phyloP scores from a whole-genome alignment of 2,329 filamentous ascomycete species.

The Canariomyces notabilis region DNA sequence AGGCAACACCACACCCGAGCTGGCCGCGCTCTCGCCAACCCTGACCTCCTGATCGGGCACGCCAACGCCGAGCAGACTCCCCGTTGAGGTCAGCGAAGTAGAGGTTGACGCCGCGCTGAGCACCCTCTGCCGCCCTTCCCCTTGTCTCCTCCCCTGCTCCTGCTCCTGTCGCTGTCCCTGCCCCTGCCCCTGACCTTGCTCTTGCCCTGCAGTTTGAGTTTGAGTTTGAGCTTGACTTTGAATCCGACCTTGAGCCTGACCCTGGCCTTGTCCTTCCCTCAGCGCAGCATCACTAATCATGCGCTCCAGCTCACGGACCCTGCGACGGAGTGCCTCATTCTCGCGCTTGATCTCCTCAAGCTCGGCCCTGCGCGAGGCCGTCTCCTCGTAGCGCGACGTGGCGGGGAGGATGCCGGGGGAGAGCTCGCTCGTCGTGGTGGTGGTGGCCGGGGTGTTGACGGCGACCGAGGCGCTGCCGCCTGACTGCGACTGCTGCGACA shows the following conservation, averaged over 20 bases:
- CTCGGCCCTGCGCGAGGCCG: conserved; percentile 54
- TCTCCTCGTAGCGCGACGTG: conserved; percentile 59
- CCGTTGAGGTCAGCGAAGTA: too few species aligned
- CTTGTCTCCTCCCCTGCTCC: conserved; percentile 43
- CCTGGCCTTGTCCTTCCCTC: conserved; percentile 39
- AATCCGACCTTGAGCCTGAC: too few species aligned
- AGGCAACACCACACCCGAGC: conserved; percentile 33
- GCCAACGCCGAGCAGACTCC: conserved; percentile 43
- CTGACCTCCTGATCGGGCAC: conserved; percentile 56
- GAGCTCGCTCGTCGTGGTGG: conserved; percentile 32
- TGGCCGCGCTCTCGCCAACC: conserved; percentile 59
- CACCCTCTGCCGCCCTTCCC: background rate
- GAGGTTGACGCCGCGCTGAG: conserved; percentile 49
- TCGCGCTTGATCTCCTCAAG: conserved; percentile 58
- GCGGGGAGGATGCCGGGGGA: conserved; percentile 52
- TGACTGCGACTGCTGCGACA: background rate
- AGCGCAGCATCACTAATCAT: conserved; percentile 39
- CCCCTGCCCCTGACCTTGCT: conserved; percentile 33
- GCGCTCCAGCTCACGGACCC: conserved; percentile 58
- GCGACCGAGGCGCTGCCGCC: conserved; percentile 34
- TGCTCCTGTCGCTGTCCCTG: conserved; percentile 20
- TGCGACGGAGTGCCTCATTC: conserved; percentile 57
- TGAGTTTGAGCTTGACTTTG: too few species aligned
- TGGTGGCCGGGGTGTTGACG: conserved; percentile 29
- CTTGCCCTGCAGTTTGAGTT: too few species aligned